Evolutionary conservation across 331 rosid species (phyloP), one percentile per base, ranked within the genome.

Genomic region (Dryas integrifolia): DNA sequence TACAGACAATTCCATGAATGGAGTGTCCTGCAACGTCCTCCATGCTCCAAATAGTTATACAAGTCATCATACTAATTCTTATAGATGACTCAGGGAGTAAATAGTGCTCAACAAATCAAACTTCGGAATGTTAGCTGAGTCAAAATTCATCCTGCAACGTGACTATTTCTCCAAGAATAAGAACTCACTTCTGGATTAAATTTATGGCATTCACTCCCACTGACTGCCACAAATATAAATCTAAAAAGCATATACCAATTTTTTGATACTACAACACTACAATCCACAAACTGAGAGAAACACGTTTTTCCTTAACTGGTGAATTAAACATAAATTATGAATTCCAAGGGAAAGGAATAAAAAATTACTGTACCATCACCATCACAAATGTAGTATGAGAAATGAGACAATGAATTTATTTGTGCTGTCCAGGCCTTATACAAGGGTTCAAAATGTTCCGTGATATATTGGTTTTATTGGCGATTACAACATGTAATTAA

Each of bases 261-360:
- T 38, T 12, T 35, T 38, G 58, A 65, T 44, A 40, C 35, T 21
- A 53, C 30, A 3, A 55, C 48, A 40, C 40, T 6, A 12, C 10
- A 46, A 45, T 65, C 72, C 79, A 75, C 66, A 47, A 44, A 72
- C 46, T 26, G 9, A 72, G 21, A 44, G 8, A 44, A 44, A 8
- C 9, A 44, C 9, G 0, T 30, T 30, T 30, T 30, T 30, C 35
- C 35, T 30, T 30, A 30, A 30, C 35, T 30, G 2, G 35, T 30
- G 35, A 30, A 30, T 30, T 30, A 30, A 30, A 30, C 35, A 30
- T 30, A 30, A 30, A 30, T 1, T 30, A 30, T 30, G 35, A 30
- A 30, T 30, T 30, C 35, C 35, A 30, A 30, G 35, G 35, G 3
- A 2, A 2, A 2, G 35, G 35, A 30, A 21, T 21, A 53, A 53